Evolutionary conservation across 495 filamentous ascomycete species (phyloP).

Genomic region (Penicillium parvum): DNA sequence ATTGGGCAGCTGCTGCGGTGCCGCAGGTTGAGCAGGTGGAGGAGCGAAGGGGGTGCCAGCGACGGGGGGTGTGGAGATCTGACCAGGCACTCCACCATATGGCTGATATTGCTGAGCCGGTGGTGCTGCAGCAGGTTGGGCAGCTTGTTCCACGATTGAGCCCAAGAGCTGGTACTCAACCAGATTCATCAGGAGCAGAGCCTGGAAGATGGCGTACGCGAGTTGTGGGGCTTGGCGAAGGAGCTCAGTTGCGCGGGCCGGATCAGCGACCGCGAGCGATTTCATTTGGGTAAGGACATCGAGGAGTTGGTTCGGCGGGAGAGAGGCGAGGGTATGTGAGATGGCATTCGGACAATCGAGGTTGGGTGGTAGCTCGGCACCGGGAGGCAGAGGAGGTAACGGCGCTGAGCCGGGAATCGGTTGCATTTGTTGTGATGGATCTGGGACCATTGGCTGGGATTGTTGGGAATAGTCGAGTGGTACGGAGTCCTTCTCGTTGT

Average conservation of each 20-base stretch:
- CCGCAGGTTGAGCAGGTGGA: constrained; percentile 39
- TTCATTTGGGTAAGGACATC: constrained; percentile 97
- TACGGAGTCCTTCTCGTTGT: constrained; percentile 72
- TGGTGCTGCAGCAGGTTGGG: constrained; percentile 35
- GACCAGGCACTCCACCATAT: constrained; percentile 34
- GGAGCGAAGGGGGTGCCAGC: constrained; percentile 53
- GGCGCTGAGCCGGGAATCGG: constrained; percentile 30
- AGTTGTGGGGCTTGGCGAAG: constrained; percentile 88
- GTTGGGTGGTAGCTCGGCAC: constrained; percentile 74
- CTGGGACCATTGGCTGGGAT: constrained; percentile 23
- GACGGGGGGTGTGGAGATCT: constrained; percentile 55
- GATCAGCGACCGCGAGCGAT: constrained; percentile 72
- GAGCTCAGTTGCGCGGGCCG: constrained; percentile 79
- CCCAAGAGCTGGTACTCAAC: constrained; percentile 64
- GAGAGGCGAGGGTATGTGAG: constrained; percentile 76
- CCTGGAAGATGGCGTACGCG: constrained; percentile 93
- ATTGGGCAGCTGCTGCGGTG: constrained; percentile 43
- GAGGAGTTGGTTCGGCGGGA: constrained; percentile 84
- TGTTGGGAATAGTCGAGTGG: constrained; percentile 47
- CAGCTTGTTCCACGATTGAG: constrained; percentile 53
- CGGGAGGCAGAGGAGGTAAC: constrained; percentile 78
- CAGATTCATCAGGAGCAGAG: constrained; percentile 85
- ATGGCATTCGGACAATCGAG: constrained; percentile 87
- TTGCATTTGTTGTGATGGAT: constrained; percentile 20
- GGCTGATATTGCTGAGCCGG: constrained; percentile 32